Base-by-base conservation (phyloP, 208 protist species). In the Leishmania amazonensis region DNA sequence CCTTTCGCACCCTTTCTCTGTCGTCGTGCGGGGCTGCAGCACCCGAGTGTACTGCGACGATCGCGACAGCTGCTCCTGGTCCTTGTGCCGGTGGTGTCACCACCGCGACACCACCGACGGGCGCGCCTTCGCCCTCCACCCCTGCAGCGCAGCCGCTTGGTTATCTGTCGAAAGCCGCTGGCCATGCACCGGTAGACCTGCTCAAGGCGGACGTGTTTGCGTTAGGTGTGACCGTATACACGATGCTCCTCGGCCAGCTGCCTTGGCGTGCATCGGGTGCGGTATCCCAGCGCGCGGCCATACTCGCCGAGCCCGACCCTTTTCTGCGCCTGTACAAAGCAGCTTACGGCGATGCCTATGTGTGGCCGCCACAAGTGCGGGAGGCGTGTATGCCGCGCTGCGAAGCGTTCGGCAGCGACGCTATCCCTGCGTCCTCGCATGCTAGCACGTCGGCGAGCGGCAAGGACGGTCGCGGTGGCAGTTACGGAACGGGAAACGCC, bases 191-290 rank as follows among this genome's bases (percentile, higher is more conserved):
- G 21, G 89, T 91, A 4, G 86, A 95, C 58, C 81, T 95, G n/a
- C 93, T 95, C 74, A 93, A 91, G 76, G 87, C 83, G 1, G 91
- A 95, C 74, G 89, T 93, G n/a, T 95, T 95, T 62, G 79, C 91
- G 24, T 60, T 95, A 15, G 92, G 92, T 5, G 90, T 95, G 40
- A 95, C 92, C 40, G 85, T 87, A 1, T 95, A 90, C 81, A 89
- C 91, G 65, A 83, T 95, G 67, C 89, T 95, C 35, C 87, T 90
- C 62, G 90, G 92, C 0, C 83, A 83, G n/a, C 81, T 95, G 47
- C 92, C 92, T 28, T 95, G 88, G 88, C 76, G 73, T 7, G 87
- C 92, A 2, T 83, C 68, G 54, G 80, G 83, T 74, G 85, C 85
- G 28, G 62, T 72, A 15, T 89, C 89, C 51, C 91, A 95, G 80